Base-by-base conservation (phyloP, 164 flowering plant species). In the Cinnamomum chago region DNA sequence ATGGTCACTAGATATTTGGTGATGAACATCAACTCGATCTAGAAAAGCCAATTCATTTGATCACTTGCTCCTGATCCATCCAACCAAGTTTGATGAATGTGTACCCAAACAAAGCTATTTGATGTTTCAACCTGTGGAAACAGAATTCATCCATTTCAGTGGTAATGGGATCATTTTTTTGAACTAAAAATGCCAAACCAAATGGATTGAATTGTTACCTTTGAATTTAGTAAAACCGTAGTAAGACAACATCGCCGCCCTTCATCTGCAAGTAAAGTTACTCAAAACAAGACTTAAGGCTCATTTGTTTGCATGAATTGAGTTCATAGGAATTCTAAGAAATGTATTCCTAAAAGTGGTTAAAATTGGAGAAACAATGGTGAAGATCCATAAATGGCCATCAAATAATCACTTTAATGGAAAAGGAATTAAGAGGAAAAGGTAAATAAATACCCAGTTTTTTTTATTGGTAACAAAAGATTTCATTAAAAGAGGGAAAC, bases 11-110 rank as follows among this genome's bases (percentile, higher is more conserved):
- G 60, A 55, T 55, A 55, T 55, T 35, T 15, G 60, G 60, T 3
- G 20, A 18, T 14, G 60, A 55, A 5, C 20, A 55, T 22, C 70
- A 18, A 11, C 55, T 15, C 4, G 58, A 24, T 73, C 76, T 83
- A 88, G 81, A 86, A 79, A 65, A 83, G 76, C 86, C 86, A 87
- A 14, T 51, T 73, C 15, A 67, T 69, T 25, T 70, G 68, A 72
- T 83, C 85, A 51, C 79, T 69, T 10, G 75, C 71, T 74, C 72
- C 81, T 2, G 58, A 81, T 68, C 82, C 88, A 58, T 81, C 82
- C 75, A 81, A 76, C 88, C 88, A 86, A 15, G 88, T 88, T 71
- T 90, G 88, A 68, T 90, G 95, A 76, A 90, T 68, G 67, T 89
- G 90, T 72, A 81, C 50, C 87, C 87, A 89, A 24, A 75, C 70